Evolutionary conservation across 106 monocot species (phyloP).

Genomic region (Dioscorea zingiberensis): DNA sequence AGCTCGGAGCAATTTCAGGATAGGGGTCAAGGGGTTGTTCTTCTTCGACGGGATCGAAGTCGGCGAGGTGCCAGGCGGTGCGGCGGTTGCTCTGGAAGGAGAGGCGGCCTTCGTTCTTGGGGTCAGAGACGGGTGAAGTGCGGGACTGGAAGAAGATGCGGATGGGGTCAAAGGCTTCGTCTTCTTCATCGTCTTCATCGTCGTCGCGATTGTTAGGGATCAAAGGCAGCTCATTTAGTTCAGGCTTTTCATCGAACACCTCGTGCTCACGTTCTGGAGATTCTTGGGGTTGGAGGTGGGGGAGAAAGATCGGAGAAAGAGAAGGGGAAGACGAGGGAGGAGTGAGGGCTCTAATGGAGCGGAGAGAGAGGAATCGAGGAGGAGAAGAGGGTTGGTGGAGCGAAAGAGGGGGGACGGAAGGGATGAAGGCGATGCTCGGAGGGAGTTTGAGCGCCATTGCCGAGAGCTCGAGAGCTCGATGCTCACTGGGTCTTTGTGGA

Average conservation of each 20-base stretch:
- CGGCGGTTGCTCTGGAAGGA: constrained; percentile 45
- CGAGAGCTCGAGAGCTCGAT: too few relatives aligned
- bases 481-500: too few relatives aligned
- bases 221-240: not conserved
- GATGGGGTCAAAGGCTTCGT: constrained; percentile 45
- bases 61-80: constrained; percentile 41
- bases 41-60: not conserved
- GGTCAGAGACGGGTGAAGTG: constrained; percentile 21
- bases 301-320: constrained; percentile 48
- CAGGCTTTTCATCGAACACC: not conserved
- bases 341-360: not conserved
- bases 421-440: not conserved
- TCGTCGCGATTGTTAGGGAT: constrained; percentile 10
- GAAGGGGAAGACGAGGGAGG: constrained; percentile 2
- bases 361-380: constrained; percentile 3
- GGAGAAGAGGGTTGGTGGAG: not conserved
- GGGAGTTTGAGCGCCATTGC: not conserved
- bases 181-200: constrained; percentile 15
- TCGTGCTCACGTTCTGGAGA: constrained; percentile 1
- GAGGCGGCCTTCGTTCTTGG: constrained; percentile 40
- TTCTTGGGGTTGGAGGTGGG: constrained; percentile 20
- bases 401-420: not conserved
- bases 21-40: not conserved
- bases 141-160: constrained; percentile 46
- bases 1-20: not conserved